Percentiles rank a stretch among this genome's conserved stretches.
Evolutionary conservation across 2,329 filamentous ascomycete species (phyloP).

Genomic region (Zymoseptoria passerinii): DNA sequence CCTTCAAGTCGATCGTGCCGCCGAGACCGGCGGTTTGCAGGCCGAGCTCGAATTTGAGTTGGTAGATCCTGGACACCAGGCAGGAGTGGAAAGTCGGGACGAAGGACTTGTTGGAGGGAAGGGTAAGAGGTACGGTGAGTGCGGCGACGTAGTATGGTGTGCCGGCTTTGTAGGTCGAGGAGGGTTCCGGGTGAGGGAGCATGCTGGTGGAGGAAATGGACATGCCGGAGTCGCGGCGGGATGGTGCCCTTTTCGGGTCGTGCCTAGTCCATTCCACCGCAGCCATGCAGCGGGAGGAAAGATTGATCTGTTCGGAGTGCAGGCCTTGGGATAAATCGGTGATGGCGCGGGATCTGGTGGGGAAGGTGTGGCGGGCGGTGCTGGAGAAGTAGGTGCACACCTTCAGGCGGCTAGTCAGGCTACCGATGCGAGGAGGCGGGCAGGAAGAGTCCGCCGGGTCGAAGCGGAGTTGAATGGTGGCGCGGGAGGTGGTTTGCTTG

Average conservation of each 20-base stretch:
- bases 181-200: slow-evolving; percentile 20
- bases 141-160: slow-evolving; percentile 50
- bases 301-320: slow-evolving; percentile 44
- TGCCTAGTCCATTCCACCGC: slow-evolving; percentile 47
- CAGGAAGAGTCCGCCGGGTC: slow-evolving; percentile 46
- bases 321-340: slow-evolving; percentile 44
- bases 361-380: slow-evolving; percentile 43
- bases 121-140: slow-evolving; percentile 55
- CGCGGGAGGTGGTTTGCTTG: slow-evolving; percentile 44
- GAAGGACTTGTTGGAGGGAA: slow-evolving; percentile 52
- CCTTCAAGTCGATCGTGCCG: slow-evolving; percentile 34
- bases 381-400: slow-evolving; percentile 51
- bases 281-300: slow-evolving; percentile 49
- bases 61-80: slow-evolving; percentile 56
- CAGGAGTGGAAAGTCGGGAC: slow-evolving; percentile 64
- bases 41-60: slow-evolving; percentile 51
- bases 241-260: slow-evolving; percentile 21
- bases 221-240: slow-evolving; percentile 35
- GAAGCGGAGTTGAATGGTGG: slow-evolving; percentile 51
- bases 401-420: slow-evolving; percentile 47
- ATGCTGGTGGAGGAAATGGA: slow-evolving; percentile 20
- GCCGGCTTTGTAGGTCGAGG: slow-evolving; percentile 37
- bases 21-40: slow-evolving; percentile 44
- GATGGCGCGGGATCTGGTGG: slow-evolving; percentile 35
- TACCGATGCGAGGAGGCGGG: slow-evolving; percentile 46